Conservation (phyloP, 164 flowering plant species). For the Tetracentron sinense region DNA sequence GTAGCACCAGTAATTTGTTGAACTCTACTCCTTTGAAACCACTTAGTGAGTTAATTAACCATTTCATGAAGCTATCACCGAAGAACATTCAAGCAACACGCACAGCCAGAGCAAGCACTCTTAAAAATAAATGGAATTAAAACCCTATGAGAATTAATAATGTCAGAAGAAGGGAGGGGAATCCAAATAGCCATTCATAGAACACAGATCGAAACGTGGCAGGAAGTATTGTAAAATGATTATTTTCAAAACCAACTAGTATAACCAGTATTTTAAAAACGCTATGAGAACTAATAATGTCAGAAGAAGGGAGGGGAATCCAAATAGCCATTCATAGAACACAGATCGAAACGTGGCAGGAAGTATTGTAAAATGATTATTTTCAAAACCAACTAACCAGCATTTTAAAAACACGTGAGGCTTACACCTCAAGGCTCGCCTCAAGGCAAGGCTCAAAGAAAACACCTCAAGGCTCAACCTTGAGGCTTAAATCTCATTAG, state of each 20-base stretch:
- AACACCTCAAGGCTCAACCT: no score
- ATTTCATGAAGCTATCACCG: not conserved
- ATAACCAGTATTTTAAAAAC: not conserved
- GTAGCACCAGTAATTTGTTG: conserved; percentile 48
- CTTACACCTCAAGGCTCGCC: no score
- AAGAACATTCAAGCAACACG: not conserved
- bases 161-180: not conserved
- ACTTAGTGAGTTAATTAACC: conserved; percentile 3
- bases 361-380: no score
- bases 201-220: not conserved
- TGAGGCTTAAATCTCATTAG: no score
- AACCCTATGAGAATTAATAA: not conserved
- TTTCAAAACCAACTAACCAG: not conserved
- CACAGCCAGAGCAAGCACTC: not conserved
- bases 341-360: not conserved
- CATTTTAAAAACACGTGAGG: no score
- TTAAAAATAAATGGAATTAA: not conserved
- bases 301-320: not conserved
- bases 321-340: not conserved
- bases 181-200: not conserved
- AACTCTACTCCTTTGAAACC: conserved; percentile 43
- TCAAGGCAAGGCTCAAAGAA: no score
- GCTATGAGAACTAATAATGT: not conserved
- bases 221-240: no score
- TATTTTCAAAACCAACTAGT: not conserved